phyloP scores from a whole-genome alignment of 2,329 filamentous ascomycete species.

The Byssochlamys sp. region DNA sequence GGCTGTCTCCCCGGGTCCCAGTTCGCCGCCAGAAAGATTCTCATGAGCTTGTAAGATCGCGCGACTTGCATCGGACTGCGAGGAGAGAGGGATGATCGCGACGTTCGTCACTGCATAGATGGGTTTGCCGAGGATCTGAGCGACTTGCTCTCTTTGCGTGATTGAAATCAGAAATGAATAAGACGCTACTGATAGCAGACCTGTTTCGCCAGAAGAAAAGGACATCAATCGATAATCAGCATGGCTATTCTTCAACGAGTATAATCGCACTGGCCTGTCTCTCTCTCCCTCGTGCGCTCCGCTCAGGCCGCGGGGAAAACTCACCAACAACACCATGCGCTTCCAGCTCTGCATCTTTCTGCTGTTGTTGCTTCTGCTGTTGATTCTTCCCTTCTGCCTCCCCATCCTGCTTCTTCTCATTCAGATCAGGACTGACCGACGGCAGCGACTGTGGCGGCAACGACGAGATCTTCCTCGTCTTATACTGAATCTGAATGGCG shows the following conservation, averaged over 20 bases:
- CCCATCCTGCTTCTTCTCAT: background rate
- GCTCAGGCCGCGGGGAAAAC: background rate
- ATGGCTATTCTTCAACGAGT: background rate
- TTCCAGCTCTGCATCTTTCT: slow-evolving; percentile 35
- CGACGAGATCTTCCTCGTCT: slow-evolving; percentile 44
- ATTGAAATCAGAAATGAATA: slow-evolving; percentile 80
- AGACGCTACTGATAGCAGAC: slow-evolving; percentile 71
- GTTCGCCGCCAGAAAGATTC: slow-evolving; percentile 33
- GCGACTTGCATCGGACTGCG: slow-evolving; percentile 60
- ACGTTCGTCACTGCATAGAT: slow-evolving; percentile 84
- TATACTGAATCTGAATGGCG: slow-evolving; percentile 63
- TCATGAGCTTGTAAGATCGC: slow-evolving; percentile 57
- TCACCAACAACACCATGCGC: slow-evolving; percentile 50
- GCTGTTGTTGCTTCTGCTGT: slow-evolving; percentile 8
- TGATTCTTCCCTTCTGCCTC: slow-evolving; percentile 4
- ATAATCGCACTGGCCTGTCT: background rate
- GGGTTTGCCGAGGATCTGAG: slow-evolving; percentile 69
- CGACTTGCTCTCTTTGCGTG: slow-evolving; percentile 75
- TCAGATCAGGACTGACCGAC: background rate
- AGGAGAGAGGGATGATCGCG: slow-evolving; percentile 76
- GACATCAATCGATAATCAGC: slow-evolving; percentile 7
- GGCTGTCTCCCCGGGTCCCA: slow-evolving; percentile 19
- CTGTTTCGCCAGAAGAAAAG: slow-evolving; percentile 38
- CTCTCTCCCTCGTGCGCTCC: background rate
- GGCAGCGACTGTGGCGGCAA: slow-evolving; percentile 25